These are phyloP conservation scores for Euphorbia pulcherrima DNA, from an alignment of 345 rosid genomes.

Conservation along the genomic window DNA sequence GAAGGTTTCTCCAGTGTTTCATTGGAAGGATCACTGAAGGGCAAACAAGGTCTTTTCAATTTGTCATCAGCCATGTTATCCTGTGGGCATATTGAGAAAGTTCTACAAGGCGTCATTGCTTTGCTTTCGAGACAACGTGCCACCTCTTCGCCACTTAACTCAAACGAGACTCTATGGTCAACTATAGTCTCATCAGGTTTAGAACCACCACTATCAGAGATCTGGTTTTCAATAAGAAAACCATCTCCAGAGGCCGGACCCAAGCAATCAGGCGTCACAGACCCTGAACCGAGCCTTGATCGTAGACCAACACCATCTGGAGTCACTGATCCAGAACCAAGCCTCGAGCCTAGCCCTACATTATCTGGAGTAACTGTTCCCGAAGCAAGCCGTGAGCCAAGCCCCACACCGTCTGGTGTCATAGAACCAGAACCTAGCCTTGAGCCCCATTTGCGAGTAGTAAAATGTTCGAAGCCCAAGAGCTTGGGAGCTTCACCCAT, in stretches of 20 bases:
- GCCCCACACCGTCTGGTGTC: slow-evolving; percentile 29
- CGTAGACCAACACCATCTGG: slow-evolving; percentile 61
- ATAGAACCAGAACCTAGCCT: slow-evolving; percentile 45
- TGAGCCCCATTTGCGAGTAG: slow-evolving; percentile 80
- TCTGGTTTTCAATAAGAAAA: slow-evolving; percentile 35
- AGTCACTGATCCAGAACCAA: slow-evolving; percentile 69
- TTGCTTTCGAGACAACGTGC: slow-evolving; percentile 78
- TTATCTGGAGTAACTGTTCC: slow-evolving; percentile 79
- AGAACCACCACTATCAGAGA: slow-evolving; percentile 45
- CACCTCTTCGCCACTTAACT: slow-evolving; percentile 91
- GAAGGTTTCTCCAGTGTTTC: slow-evolving; percentile 31
- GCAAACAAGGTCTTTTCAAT: slow-evolving; percentile 22
- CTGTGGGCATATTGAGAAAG: slow-evolving; percentile 29
- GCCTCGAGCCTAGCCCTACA: slow-evolving; percentile 67
- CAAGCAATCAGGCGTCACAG: slow-evolving; percentile 61
- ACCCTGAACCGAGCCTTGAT: slow-evolving; percentile 67
- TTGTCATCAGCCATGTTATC: slow-evolving; percentile 23
- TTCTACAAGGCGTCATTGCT: slow-evolving; percentile 36
- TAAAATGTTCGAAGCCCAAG: slow-evolving; percentile 59
- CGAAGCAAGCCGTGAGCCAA: slow-evolving; percentile 40
- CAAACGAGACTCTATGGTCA: slow-evolving; percentile 83
- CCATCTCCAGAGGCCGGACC: slow-evolving; percentile 42
- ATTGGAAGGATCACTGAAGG: slow-evolving; percentile 25
- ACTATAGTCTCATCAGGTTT: slow-evolving; percentile 37
- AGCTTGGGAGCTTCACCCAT: slow-evolving; percentile 62